A percentile compares a stretch with the other conserved stretches of the same genome.
phyloP scores from a whole-genome alignment of 2,329 filamentous ascomycete species.

The Ilyonectria destructans region DNA sequence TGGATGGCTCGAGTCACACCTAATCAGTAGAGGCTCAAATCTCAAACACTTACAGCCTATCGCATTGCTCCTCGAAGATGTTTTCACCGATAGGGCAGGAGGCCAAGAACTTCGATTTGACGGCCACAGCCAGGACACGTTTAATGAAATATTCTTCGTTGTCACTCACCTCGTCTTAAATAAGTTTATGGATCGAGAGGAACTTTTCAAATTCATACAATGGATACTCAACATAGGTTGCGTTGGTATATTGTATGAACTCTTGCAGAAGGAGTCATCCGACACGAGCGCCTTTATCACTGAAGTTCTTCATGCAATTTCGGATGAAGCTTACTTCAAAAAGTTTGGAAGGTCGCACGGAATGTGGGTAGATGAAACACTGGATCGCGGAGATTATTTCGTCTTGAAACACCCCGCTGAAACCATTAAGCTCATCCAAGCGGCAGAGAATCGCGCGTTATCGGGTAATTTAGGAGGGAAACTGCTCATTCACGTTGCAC shows the following conservation, averaged over 20 bases:
- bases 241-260: background rate
- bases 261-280: background rate
- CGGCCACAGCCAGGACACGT: background rate
- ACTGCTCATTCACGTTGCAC: background rate
- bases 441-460: background rate
- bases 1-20: conserved; percentile 8
- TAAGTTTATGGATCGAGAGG: background rate
- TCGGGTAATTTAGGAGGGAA: background rate
- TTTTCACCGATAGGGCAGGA: fast-evolving
- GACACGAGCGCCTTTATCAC: background rate
- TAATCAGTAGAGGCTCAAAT: background rate
- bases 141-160: background rate
- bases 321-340: background rate
- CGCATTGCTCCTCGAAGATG: background rate
- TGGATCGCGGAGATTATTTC: background rate
- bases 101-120: background rate
- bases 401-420: background rate
- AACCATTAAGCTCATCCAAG: background rate
- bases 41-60: background rate
- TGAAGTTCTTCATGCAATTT: background rate
- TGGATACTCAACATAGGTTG: background rate
- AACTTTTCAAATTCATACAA: background rate
- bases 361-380: background rate
- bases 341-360: too few species aligned
- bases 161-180: conserved; percentile 3